Evolutionary conservation across 2,329 filamentous ascomycete species (phyloP), one percentile per base, ranked within the genome.

Genomic region (Tympanopsis confertula): DNA sequence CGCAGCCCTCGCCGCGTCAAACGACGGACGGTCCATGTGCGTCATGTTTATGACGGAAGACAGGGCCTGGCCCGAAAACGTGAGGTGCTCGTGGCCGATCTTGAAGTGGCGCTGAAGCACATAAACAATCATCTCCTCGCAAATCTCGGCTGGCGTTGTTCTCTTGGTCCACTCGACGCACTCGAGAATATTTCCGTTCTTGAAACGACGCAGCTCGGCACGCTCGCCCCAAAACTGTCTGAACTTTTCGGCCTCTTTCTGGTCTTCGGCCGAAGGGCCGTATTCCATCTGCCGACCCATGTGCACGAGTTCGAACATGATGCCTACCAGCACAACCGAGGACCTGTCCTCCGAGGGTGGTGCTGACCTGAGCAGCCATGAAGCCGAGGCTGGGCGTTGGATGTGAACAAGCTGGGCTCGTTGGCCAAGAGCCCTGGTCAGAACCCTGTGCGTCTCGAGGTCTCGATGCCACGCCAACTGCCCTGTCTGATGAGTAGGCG

Each of bases 191-290:
- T 82, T 89, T 17, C 91, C 91, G 51, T 96, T 87, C 50, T 88
- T 93, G 66, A 98, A 98, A 14, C 91, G 83, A 45, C 91, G 77
- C 35, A 98, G 68, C 56, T 98, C 91, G 2, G 91, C 77, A 54
- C 91, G 94, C 5, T 89, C 81, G 5, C 89, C 91, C 91, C 93
- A 98, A 54, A 98, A 96, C 24, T 80, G 75, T 26, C 86, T 83
- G 56, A 95, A 98, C 20, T 70, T 71, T 7, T 78, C 77, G 19
- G 87, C 82, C 44, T 86, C 85, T 45, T 82, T 78, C 57, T 89
- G 87, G 42, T 91, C 75, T 52, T 96, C 88, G 2, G 86, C 85
- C 1, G 81, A 64, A 4, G 91, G 91, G 1, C 91, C 91, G 54
- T 87, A 83, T 46, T 98, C 91, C 44, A 95, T 83, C 35, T 79